A percentile compares a stretch with the other conserved stretches of the same genome.
Evolutionary conservation across 345 rosid genomes (phyloP).

Genomic region (Linum usitatissimum): DNA sequence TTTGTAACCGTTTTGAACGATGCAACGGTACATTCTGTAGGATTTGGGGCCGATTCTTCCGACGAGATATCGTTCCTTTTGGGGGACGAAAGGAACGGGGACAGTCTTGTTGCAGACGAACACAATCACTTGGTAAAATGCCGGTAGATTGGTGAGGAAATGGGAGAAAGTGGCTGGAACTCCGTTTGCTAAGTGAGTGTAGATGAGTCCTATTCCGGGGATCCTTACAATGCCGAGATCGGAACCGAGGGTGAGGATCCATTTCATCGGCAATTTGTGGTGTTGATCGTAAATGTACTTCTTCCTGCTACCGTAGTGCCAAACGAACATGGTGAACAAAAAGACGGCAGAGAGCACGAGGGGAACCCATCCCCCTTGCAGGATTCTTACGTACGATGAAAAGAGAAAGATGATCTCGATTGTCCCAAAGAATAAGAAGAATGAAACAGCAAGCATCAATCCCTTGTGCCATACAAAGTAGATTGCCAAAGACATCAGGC

Average conservation of each 20-base stretch:
- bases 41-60: constrained; percentile 93
- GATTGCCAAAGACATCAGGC: constrained; percentile 62
- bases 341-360: constrained; percentile 46
- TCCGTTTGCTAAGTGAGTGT: constrained; percentile 66
- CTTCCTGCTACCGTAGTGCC: constrained; percentile 80
- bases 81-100: constrained; percentile 70
- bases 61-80: constrained; percentile 72
- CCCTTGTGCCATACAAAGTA: constrained; percentile 56
- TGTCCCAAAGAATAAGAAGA: constrained; percentile 49
- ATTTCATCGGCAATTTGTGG: constrained; percentile 72
- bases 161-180: constrained; percentile 75
- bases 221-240: constrained; percentile 79
- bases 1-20: constrained; percentile 77
- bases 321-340: constrained; percentile 47
- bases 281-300: constrained; percentile 69
- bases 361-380: constrained; percentile 74
- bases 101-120: constrained; percentile 79
- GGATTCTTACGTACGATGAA: constrained; percentile 49
- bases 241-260: constrained; percentile 66
- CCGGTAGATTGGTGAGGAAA: constrained; percentile 74
- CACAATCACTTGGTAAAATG: constrained; percentile 83
- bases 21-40: constrained; percentile 77
- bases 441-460: constrained; percentile 37
- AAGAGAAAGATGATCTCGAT: constrained; percentile 58
- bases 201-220: constrained; percentile 90